phyloP scores from a whole-genome alignment of 2,329 filamentous ascomycete species.

The Pseudogymnoascus sp. region DNA sequence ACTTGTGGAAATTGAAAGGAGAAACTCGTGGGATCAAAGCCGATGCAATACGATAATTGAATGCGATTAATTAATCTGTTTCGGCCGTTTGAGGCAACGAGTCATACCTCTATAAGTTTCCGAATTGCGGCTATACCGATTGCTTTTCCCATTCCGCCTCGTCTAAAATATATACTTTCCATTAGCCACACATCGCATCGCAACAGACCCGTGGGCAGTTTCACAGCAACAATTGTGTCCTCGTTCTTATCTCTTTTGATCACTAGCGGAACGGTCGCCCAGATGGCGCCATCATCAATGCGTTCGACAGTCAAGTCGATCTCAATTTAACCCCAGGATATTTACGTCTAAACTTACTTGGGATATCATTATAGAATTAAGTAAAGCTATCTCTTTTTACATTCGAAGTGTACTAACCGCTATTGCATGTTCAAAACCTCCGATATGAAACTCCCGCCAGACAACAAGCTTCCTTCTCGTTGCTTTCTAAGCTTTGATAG shows the following conservation, averaged over 20 bases:
- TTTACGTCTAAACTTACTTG: background rate
- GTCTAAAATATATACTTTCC: background rate
- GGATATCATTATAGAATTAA: background rate
- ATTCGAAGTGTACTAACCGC: background rate
- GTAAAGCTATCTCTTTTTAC: background rate
- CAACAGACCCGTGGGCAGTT: background rate
- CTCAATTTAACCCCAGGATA: background rate
- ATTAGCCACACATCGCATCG: background rate
- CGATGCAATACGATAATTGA: background rate
- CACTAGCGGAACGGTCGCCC: background rate
- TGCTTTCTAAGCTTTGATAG: background rate
- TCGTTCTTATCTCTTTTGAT: background rate
- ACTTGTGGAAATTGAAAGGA: background rate
- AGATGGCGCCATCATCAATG: background rate
- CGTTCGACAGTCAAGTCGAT: background rate
- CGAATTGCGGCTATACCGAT: background rate
- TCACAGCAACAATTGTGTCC: background rate
- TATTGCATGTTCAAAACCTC: slow-evolving; percentile 1
- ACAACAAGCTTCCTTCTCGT: background rate
- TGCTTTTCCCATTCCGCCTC: background rate
- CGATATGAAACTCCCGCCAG: background rate
- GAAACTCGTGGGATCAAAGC: background rate
- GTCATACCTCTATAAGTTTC: background rate
- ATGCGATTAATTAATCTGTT: background rate
- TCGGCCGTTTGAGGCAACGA: background rate